A percentile compares a stretch with the other conserved stretches of the same genome.
These are phyloP conservation scores for Aquilaria yunnanensis DNA, from an alignment of 345 rosid species.

Conservation along the genomic window DNA sequence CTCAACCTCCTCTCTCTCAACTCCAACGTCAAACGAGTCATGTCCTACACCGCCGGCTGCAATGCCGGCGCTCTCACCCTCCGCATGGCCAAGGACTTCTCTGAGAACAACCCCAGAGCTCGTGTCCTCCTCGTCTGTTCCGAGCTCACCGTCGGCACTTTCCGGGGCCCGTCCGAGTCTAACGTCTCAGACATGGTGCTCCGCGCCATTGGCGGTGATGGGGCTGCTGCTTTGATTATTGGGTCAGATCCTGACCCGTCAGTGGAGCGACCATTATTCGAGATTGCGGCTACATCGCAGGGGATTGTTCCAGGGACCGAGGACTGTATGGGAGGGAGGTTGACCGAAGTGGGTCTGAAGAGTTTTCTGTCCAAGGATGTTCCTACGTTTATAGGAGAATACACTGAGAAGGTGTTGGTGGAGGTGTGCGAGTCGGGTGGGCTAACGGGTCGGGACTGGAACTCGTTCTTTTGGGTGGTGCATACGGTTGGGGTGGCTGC, in stretches of 20 bases:
- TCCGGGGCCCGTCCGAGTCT: conserved; percentile 14
- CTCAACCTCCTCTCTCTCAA: background rate
- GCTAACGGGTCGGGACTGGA: conserved; percentile 14
- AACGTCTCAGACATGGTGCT: background rate
- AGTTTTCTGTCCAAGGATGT: background rate
- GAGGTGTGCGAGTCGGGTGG: background rate
- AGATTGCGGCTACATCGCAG: conserved; percentile 3
- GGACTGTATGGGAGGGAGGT: background rate
- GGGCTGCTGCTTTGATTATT: conserved; percentile 15
- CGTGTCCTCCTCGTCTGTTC: conserved; percentile 17
- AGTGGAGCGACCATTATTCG: conserved; percentile 12
- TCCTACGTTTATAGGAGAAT: background rate
- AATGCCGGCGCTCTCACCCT: conserved; percentile 8
- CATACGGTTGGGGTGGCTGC: conserved; percentile 8
- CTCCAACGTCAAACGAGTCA: conserved; percentile 11
- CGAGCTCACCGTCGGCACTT: conserved; percentile 11
- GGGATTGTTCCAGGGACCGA: conserved; percentile 11
- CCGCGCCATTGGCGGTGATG: conserved; percentile 11
- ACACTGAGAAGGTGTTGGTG: conserved; percentile 1
- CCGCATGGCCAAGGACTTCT: conserved; percentile 22
- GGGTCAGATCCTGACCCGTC: conserved; percentile 6
- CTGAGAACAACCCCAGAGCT: conserved; percentile 20
- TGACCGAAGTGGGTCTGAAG: conserved; percentile 3
- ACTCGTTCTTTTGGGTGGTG: conserved; percentile 19
- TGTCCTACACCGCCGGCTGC: conserved; percentile 18